A percentile compares a stretch with the other conserved stretches of the same genome.
Conservation (phyloP, 164 flowering plant genomes). For the Macadamia integrifolia region DNA sequence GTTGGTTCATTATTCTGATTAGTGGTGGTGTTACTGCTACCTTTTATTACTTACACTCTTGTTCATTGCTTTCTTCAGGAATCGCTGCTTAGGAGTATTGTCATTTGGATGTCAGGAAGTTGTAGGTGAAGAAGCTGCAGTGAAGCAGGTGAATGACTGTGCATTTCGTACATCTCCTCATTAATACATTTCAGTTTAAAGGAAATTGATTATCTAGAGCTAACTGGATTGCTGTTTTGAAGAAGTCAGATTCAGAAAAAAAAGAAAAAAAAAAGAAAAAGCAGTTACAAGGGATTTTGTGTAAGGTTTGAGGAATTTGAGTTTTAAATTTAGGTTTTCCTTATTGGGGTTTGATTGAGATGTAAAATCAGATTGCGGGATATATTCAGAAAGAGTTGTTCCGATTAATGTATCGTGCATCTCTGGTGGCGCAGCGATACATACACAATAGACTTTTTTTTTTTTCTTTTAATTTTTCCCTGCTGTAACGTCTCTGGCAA, state of each 20-base stretch:
- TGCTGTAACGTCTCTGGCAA: constrained; percentile 28
- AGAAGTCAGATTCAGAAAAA: constrained; percentile 15
- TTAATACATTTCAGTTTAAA: constrained; percentile 18
- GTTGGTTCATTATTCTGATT: not conserved
- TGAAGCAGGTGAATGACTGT: constrained; percentile 22
- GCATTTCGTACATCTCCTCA: constrained; percentile 24
- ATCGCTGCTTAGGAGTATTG: constrained; percentile 49
- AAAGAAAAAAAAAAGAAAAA: constrained; percentile 4
- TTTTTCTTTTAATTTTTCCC: constrained; percentile 6
- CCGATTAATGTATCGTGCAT: constrained; percentile 21
- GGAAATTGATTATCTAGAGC: constrained; percentile 32
- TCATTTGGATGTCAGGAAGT: constrained; percentile 22
- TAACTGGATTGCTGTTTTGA: constrained; percentile 35
- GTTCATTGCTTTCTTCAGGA: constrained; percentile 36
- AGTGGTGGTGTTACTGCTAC: not conserved
- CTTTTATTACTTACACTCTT: constrained; percentile 10
- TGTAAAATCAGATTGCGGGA: constrained; percentile 40
- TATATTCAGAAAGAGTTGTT: constrained; percentile 22
- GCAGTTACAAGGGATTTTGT: constrained; percentile 31
- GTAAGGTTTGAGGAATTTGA: constrained; percentile 34
- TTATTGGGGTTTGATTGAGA: constrained; percentile 30
- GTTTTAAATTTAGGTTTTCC: constrained; percentile 29
- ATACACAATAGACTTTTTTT: constrained; percentile 15
- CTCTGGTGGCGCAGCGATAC: constrained; percentile 21
- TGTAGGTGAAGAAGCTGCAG: constrained; percentile 30